Base-by-base conservation (phyloP, 2,329 filamentous ascomycete species). In the Aschersonia sp. region DNA sequence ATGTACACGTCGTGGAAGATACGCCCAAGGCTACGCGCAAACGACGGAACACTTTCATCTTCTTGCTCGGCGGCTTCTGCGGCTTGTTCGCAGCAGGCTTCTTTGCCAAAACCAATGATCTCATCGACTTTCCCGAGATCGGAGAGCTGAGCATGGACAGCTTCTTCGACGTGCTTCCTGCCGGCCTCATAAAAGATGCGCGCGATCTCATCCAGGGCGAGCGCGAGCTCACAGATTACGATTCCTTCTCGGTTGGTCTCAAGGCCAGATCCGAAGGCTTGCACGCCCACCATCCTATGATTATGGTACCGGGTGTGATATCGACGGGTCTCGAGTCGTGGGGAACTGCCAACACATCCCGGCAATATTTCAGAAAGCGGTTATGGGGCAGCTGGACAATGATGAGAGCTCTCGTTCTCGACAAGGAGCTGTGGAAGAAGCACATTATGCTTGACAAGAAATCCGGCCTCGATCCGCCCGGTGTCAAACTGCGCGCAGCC, bases 311-410 rank as follows among this genome's bases (percentile, higher is more conserved):
- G 0, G 92, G 92, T 4, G 92, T 98, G 50, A 98, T 98, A 55
- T 97, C 92, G 0, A 97, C 92, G 0, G 92, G 92, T 1, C 75
- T 98, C 30, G 92, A 98, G 66, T 95, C 88, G 45, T 98, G 92
- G 92, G 88, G 91, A 4, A 97, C 92, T 0, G 81, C 85, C 46
- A 85, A 89, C 59, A 71, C 74, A 42, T 95, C 89, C 5, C 78
- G 88, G 38, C 85, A 84, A 50, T 98, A 97, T 66, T 98, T 98
- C 65, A 77, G 92, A 52, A 95, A 94, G 68, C 75, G 92, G 47
- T 69, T 98, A 45, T 98, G 92, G 92, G 92, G 92, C 4, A 95
- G 88, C 56, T 98, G 94, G 92, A 94, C 80, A 53, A 98, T 98
- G 92, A 96, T 98, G 89, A 78, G 84, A 45, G 91, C 92, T 0